These are phyloP conservation scores for Cunninghamia lanceolata DNA, from an alignment of 75 land plant genomes.

Conservation along the genomic window DNA sequence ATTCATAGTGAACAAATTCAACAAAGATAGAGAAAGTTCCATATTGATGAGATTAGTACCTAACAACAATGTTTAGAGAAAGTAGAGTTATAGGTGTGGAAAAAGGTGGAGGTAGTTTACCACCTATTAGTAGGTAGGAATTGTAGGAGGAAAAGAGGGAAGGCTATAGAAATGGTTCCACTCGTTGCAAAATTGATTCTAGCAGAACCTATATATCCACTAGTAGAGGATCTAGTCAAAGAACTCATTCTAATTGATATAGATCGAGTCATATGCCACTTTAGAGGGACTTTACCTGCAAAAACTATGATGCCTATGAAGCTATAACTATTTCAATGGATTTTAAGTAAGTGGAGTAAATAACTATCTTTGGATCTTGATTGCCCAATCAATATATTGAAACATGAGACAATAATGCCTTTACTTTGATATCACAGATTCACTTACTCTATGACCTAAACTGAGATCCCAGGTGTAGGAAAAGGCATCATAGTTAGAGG, in stretches of 20 bases:
- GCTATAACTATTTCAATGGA: not conserved
- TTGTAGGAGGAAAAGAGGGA: not conserved
- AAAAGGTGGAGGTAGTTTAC: not conserved
- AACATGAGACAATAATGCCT: not conserved
- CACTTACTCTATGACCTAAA: not conserved
- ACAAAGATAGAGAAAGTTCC: too few relatives aligned
- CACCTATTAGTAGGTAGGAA: not conserved
- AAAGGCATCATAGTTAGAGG: not conserved
- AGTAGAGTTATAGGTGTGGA: not conserved
- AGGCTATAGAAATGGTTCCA: not conserved
- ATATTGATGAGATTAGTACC: too few relatives aligned
- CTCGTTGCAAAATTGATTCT: not conserved
- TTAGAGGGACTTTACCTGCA: not conserved
- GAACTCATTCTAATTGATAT: not conserved
- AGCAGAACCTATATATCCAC: not conserved
- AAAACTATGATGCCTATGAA: not conserved
- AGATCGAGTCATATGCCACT: not conserved
- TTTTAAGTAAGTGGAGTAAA: not conserved
- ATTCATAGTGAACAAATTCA: too few relatives aligned
- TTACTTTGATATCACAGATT: not conserved
- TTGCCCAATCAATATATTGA: not conserved
- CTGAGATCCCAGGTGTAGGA: not conserved
- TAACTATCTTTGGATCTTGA: not conserved
- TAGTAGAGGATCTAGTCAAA: not conserved
- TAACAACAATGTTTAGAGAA: too few relatives aligned